Conservation (phyloP, 352 stramenopile genomes). For the Globisporangium cederbergense region DNA sequence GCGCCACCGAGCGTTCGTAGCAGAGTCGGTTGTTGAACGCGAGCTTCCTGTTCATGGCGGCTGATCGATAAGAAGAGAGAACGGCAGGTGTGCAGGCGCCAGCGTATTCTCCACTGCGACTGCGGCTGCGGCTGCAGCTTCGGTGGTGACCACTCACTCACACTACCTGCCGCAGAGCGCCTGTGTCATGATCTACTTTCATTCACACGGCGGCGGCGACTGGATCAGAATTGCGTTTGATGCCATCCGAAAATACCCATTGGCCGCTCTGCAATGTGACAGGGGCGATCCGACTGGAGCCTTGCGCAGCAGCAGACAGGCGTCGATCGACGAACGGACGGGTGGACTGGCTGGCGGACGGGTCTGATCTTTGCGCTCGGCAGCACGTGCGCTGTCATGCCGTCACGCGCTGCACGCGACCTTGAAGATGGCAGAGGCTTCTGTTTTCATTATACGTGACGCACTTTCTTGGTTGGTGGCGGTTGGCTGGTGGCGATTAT, state of each 20-base stretch:
- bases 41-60: slow-evolving; percentile 68
- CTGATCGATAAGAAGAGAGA: background rate
- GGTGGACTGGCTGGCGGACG: no score
- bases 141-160: background rate
- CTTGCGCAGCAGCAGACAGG: background rate
- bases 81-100: background rate
- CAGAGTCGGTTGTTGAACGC: slow-evolving; percentile 80
- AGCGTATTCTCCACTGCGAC: slow-evolving; percentile 1
- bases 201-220: background rate
- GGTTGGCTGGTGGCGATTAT: background rate
- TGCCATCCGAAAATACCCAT: background rate
- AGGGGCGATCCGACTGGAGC: background rate
- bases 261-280: background rate
- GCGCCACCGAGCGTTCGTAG: slow-evolving; percentile 72
- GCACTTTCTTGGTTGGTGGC: background rate
- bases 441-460: no score
- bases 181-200: background rate
- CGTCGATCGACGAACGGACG: background rate
- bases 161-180: background rate
- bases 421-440: no score
- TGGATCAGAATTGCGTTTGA: slow-evolving; percentile 3
- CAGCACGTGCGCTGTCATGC: no score
- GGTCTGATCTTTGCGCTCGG: no score
- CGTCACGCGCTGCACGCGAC: no score
- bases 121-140: background rate